Conservation (phyloP, 2,329 filamentous ascomycete species). For the Ramichloridium luteum region DNA sequence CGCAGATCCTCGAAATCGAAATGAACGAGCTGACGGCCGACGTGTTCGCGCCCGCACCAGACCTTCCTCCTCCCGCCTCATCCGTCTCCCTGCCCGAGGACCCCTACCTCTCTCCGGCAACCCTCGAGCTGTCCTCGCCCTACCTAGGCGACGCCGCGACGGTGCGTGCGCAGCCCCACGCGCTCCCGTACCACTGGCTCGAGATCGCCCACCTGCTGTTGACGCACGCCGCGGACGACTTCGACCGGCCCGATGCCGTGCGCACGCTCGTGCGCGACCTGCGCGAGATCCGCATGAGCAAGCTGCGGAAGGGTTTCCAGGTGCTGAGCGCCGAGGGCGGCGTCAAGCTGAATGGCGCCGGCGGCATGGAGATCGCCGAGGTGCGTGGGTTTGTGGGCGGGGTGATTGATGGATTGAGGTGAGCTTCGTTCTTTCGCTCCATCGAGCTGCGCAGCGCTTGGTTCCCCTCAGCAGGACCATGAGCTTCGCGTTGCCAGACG, state of each 20-base stretch:
- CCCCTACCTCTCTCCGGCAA: constrained; percentile 17
- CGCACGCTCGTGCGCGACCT: constrained; percentile 67
- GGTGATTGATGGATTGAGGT: constrained; percentile 73
- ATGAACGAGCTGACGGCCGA: constrained; percentile 52
- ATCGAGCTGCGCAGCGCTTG: too few relatives aligned
- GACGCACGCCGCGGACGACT: constrained; percentile 72
- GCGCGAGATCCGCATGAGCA: constrained; percentile 77
- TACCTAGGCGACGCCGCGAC: constrained; percentile 64
- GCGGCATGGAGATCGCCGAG: constrained; percentile 86
- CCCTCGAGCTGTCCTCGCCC: constrained; percentile 43
- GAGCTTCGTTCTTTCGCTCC: too few relatives aligned
- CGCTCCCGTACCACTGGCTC: constrained; percentile 89
- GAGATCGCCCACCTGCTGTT: constrained; percentile 81
- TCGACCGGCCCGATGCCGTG: constrained; percentile 61
- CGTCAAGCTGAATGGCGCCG: constrained; percentile 69
- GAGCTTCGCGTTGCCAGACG: too few relatives aligned
- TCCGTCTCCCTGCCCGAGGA: constrained; percentile 16
- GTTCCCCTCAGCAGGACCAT: too few relatives aligned
- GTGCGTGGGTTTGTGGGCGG: constrained; percentile 70
- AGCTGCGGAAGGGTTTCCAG: constrained; percentile 65
- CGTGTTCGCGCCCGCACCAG: constrained; percentile 66
- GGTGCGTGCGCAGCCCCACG: constrained; percentile 52
- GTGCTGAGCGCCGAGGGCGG: constrained; percentile 59
- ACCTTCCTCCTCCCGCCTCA: constrained; percentile 43
- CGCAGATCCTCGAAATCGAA: constrained; percentile 68